Base-by-base conservation (phyloP, 140 eudicot genomes). In the Erigeron philadelphicus region DNA sequence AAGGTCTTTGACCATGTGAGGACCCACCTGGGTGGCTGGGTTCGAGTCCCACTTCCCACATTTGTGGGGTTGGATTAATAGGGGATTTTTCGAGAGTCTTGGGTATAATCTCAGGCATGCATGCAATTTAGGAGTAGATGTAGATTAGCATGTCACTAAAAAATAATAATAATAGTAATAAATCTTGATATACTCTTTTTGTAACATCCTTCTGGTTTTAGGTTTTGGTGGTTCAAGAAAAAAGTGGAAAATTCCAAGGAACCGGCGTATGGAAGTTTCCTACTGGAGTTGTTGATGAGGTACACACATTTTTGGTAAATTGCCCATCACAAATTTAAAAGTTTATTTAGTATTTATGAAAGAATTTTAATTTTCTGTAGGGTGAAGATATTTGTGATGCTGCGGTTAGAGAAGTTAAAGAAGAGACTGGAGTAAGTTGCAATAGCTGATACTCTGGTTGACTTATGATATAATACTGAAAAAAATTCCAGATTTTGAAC, bases 201-300 rank as follows among this genome's bases (percentile, higher is more conserved):
- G 17, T 12, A 75, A 25, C 3, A 41, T 64, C 46, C 5, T 61
- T 53, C 3, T 18, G 64, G 46, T 72, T 55, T n/a, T 78, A 90
- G 97, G 90, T 90, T 67, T 80, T 90, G 60, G 96, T 90, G 65
- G 96, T 90, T 57, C 96, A 88, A 81, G 97, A 90, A 66, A 90
- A 90, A 80, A 85, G 81, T 72, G 97, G 96, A 64, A 68, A 31
- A 44, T 84, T 90, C 17, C 78, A 82, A 50, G 96, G 95, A 81
- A 77, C 82, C 3, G 97, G 96, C 31, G 66, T 88, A 41, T 90
- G 97, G 96, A 91, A 90, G 86, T 82, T 91, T 67, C 97, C 97
- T 46, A 91, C 97, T 0, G 96, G 97, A 79, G 90, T 91, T 13
- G 96, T 86, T 64, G 95, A 88, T 72, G 89, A 88, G 97, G 96